Conservation (phyloP, 2,329 filamentous ascomycete genomes). For the Trichoderma sp. region DNA sequence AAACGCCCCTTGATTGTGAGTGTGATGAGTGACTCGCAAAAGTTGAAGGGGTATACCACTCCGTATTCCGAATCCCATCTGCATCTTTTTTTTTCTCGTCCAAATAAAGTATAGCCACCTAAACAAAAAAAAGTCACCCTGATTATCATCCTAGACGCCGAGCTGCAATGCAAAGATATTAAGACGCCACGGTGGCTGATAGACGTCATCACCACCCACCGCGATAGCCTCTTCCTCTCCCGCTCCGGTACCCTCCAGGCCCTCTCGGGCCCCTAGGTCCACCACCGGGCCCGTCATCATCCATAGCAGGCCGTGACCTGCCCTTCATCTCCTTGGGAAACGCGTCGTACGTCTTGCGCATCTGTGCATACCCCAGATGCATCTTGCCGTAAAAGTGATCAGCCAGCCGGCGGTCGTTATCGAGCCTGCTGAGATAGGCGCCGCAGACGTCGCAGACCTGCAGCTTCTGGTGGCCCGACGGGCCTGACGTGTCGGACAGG, state of each 20-base stretch:
- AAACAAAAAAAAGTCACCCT: neutral
- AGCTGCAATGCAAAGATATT: constrained; percentile 21
- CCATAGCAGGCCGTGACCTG: constrained; percentile 57
- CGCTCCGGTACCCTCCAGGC: constrained; percentile 53
- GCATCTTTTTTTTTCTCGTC: constrained; percentile 3
- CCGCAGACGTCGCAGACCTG: constrained; percentile 99
- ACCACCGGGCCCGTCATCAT: constrained; percentile 44
- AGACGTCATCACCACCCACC: constrained; percentile 42
- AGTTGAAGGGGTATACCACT: constrained; percentile 3
- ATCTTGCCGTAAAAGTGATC: constrained; percentile 99
- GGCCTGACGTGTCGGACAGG: constrained; percentile 86
- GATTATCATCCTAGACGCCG: constrained; percentile 19
- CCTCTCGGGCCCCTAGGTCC: constrained; percentile 52
- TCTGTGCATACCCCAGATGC: constrained; percentile 96
- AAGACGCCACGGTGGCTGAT: neutral
- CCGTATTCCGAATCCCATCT: constrained; percentile 9
- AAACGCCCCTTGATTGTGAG: neutral
- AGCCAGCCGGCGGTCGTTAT: constrained; percentile 89
- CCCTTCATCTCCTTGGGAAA: constrained; percentile 84
- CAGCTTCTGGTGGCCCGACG: constrained; percentile 92
- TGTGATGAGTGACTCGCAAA: neutral
- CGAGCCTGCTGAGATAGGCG: constrained; percentile 84
- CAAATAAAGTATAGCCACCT: neutral
- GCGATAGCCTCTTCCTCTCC: constrained; percentile 48
- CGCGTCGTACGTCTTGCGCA: constrained; percentile 89